Percentiles rank a stretch among this genome's conserved stretches.
Conservation (phyloP, 441 rosid genomes). For the Arabidopsis hybrid region DNA sequence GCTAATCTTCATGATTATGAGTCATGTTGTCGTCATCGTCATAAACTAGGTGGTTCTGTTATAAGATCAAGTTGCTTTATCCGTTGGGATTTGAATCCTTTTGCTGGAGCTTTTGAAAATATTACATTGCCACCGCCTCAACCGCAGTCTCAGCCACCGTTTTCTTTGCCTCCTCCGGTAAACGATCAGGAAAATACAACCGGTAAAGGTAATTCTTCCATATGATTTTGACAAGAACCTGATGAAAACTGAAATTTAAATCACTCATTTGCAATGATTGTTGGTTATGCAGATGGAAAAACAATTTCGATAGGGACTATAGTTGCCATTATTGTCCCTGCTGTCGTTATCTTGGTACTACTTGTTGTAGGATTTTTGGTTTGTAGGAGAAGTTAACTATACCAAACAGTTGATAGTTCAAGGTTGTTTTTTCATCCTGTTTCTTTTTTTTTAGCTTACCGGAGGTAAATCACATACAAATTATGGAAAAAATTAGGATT, state of each 20-base stretch:
- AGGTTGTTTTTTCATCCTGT: not conserved
- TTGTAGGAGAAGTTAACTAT: conserved; percentile 1
- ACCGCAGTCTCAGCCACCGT: conserved; percentile 18
- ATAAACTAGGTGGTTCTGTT: conserved; percentile 22
- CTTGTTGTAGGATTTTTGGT: conserved; percentile 11
- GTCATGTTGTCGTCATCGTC: conserved; percentile 26
- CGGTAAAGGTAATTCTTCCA: conserved; percentile 4
- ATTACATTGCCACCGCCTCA: conserved; percentile 26
- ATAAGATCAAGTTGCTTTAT: conserved; percentile 26
- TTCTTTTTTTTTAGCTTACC: no score
- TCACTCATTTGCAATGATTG: conserved; percentile 16
- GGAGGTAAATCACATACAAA: not conserved
- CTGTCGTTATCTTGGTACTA: conserved; percentile 13
- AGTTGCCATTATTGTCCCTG: conserved; percentile 27
- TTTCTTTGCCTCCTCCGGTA: conserved; percentile 13
- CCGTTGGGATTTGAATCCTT: conserved; percentile 41
- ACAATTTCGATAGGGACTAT: not conserved
- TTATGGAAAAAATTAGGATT: not conserved
- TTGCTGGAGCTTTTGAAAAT: conserved; percentile 37
- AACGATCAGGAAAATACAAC: conserved; percentile 8
- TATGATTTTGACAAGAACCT: conserved; percentile 3
- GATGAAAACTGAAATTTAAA: not conserved
- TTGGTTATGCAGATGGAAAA: conserved; percentile 6
- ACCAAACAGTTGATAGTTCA: not conserved
- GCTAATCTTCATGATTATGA: not conserved